These are phyloP conservation scores for Venturia aucupariae DNA, from an alignment of 2,329 filamentous ascomycete genomes.

Conservation along the genomic window DNA sequence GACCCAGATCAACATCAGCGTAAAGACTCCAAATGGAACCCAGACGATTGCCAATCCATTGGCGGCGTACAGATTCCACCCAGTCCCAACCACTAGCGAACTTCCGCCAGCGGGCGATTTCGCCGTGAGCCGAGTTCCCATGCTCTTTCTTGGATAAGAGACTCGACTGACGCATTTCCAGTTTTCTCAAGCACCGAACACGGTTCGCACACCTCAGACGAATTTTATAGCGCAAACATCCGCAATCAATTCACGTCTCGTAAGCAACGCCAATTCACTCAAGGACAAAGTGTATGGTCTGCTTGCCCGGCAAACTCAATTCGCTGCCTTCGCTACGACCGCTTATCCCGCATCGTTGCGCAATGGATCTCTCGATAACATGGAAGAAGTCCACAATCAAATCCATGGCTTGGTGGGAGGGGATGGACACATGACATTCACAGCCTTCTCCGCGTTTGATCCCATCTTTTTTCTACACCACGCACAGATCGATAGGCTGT, in stretches of 20 bases:
- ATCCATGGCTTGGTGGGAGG: constrained; percentile 9
- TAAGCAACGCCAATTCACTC: too few species aligned
- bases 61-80: not conserved
- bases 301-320: constrained; percentile 1
- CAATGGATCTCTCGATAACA: not conserved
- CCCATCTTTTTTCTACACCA: constrained; percentile 13
- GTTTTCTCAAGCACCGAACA: not conserved
- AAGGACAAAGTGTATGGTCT: not conserved
- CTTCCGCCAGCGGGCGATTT: not conserved
- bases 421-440: constrained; percentile 6
- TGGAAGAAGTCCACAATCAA: constrained; percentile 9
- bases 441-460: constrained; percentile 5
- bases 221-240: too few species aligned
- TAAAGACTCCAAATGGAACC: constrained; percentile 5
- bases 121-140: too few species aligned
- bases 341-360: not conserved
- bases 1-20: not conserved
- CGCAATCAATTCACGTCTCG: too few species aligned
- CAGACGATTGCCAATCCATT: constrained; percentile 6
- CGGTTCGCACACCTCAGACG: not conserved
- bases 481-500: constrained; percentile 13
- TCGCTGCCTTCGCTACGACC: not conserved
- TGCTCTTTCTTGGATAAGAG: not conserved
- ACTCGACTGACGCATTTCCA: not conserved
- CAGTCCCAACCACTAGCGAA: not conserved